Percentiles rank a stretch among this genome's conserved stretches.
These are phyloP conservation scores for Trichosporon ovoides DNA, from an alignment of 1,284 basidiomycete genomes.

Conservation along the genomic window DNA sequence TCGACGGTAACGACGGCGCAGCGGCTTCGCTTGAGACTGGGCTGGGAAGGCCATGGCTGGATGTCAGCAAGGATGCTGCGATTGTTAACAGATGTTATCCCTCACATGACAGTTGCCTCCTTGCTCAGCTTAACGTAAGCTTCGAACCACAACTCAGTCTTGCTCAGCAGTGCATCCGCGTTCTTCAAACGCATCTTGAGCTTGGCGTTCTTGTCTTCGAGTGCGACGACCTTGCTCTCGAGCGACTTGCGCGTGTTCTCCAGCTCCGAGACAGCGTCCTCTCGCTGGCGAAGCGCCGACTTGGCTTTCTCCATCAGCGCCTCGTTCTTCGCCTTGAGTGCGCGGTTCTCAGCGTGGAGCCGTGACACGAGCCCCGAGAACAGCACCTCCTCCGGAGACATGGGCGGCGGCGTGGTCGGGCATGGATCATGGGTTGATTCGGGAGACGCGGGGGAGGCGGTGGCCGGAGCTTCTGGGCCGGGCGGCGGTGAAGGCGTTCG, in stretches of 20 bases:
- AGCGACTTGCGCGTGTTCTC: background rate
- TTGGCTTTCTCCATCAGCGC: background rate
- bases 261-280: background rate
- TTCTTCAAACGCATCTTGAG: slow-evolving; percentile 4
- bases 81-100: background rate
- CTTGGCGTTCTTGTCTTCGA: background rate
- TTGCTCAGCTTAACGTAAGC: slow-evolving; percentile 3
- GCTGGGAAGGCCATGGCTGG: background rate
- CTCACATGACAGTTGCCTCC: background rate
- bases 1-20: slow-evolving; percentile 1
- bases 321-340: slow-evolving; percentile 1
- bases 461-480: background rate
- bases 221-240: background rate
- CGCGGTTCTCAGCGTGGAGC: background rate
- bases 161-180: background rate
- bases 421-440: background rate
- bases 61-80: background rate
- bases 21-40: slow-evolving; percentile 1
- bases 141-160: slow-evolving; percentile 1
- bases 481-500: background rate
- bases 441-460: background rate
- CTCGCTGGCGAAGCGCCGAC: background rate
- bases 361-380: background rate
- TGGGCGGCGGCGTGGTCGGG: background rate
- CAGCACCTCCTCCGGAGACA: background rate